These are phyloP conservation scores for Houttuynia cordata DNA, from an alignment of 164 flowering plant genomes.

Conservation along the genomic window DNA sequence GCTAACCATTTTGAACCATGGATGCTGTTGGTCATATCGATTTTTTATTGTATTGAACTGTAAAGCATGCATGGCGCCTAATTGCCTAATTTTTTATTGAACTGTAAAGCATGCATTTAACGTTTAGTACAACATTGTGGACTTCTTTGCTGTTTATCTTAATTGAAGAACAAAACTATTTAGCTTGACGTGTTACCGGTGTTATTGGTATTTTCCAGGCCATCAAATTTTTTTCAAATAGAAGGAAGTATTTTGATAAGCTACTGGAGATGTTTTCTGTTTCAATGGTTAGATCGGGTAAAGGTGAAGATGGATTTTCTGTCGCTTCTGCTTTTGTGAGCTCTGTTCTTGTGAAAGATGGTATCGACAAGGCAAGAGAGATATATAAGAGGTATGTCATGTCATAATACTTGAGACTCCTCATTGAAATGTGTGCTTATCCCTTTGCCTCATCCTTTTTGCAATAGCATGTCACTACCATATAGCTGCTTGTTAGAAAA, in stretches of 20 bases:
- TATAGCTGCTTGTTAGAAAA: not conserved
- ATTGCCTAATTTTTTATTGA: too few relatives aligned
- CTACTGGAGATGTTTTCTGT: slow-evolving; percentile 42
- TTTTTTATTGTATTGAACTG: not conserved
- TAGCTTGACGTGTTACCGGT: not conserved
- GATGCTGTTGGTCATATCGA: not conserved
- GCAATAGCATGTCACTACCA: not conserved
- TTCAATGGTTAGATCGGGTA: slow-evolving; percentile 41
- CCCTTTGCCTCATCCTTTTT: not conserved
- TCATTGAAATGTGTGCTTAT: not conserved
- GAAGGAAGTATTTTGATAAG: slow-evolving; percentile 51
- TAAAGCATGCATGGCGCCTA: too few relatives aligned
- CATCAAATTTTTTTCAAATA: slow-evolving; percentile 48
- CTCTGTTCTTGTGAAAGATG: slow-evolving; percentile 46
- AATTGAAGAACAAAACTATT: not conserved
- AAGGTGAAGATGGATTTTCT: slow-evolving; percentile 40
- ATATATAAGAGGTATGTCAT: slow-evolving; percentile 55
- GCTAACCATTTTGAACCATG: not conserved
- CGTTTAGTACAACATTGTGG: not conserved
- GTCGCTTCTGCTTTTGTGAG: slow-evolving; percentile 57
- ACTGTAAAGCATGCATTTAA: too few relatives aligned
- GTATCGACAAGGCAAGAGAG: slow-evolving; percentile 57
- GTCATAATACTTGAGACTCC: not conserved
- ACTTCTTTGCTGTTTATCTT: not conserved
- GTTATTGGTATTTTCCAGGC: slow-evolving; percentile 38